Evolutionary conservation across 1,139 yeast genomes (phyloP), one percentile per base, ranked within the genome.

Genomic region (Hansenula lynferdii): DNA sequence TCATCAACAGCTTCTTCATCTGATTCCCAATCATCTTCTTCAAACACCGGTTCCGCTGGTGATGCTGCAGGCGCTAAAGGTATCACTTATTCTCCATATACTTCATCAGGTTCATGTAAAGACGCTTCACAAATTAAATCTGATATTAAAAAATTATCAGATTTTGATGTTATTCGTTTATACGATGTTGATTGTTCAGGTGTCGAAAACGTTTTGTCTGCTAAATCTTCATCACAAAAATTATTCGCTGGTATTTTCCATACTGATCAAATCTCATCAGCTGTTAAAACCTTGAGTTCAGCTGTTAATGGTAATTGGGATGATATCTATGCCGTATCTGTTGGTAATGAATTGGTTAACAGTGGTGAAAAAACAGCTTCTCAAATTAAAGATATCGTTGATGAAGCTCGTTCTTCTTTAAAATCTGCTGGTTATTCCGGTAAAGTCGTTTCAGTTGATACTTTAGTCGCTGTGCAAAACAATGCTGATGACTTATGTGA

Each of bases 331-430:
- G 79, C 95, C 45, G 81, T 87, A 43, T 70, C 87, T 42, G 70
- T 87, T 50, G 96, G 96, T 64, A 87, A 87, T 67, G 96, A 87
- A 70, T 77, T 85, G 63, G 92, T 87, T 50, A 85, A 87, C 73
- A 48, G 66, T 44, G 95, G 95, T 50, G 54, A 64, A 43, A 80
- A 82, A 50, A 61, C 77, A 42, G 76, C 78, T 28, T 56, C 70
- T 40, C 76, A 82, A 61, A 75, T 87, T 42, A 61, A 61, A 28
- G 45, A 61, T 35, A 81, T 82, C 54, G 75, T 85, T 43, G 42
- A 61, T 34, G 43, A 66, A 31, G 94, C 80, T 46, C 80, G 78
- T 57, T 46, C 79, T 32, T 67, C 72, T 47, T 72, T 87, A 49
- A 47, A 61, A 26, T 61, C 74, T 35, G 74, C 77, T 45, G 92